Conservation (phyloP, 2,329 filamentous ascomycete genomes). For the Pseudopyrenochaeta lycopersici region DNA sequence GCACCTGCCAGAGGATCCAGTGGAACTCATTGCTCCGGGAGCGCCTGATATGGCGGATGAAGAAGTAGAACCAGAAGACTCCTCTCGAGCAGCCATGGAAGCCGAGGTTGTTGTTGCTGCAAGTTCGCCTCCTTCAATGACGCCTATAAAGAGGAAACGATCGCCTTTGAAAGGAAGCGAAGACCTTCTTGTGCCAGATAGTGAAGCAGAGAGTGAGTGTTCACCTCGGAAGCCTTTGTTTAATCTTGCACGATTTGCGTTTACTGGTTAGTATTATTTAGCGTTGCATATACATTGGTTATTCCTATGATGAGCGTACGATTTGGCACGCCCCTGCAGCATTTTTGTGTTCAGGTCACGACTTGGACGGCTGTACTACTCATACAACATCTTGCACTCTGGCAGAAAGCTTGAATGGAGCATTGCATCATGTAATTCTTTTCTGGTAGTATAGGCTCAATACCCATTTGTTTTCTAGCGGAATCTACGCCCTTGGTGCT, state of each 20-base stretch:
- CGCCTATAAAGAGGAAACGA: constrained; percentile 26
- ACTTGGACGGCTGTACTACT: background rate
- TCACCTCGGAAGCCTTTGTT: constrained; percentile 47
- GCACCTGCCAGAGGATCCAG: background rate
- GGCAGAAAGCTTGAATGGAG: background rate
- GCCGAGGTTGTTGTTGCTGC: constrained; percentile 44
- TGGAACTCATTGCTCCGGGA: constrained; percentile 13
- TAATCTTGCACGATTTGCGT: constrained; percentile 52
- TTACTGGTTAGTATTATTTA: constrained; percentile 29
- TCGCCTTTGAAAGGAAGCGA: constrained; percentile 54
- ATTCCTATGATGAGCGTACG: constrained; percentile 12
- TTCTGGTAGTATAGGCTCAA: constrained; percentile 22
- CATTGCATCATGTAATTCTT: constrained; percentile 12
- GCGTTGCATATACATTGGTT: constrained; percentile 5
- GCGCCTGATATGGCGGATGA: constrained; percentile 13
- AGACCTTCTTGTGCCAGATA: constrained; percentile 57
- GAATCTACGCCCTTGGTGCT: background rate
- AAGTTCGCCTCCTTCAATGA: constrained; percentile 33
- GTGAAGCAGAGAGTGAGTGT: constrained; percentile 50
- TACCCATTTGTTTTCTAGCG: constrained; percentile 8
- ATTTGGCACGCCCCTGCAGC: constrained; percentile 6
- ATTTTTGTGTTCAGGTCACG: constrained; percentile 4
- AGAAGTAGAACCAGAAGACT: constrained; percentile 27
- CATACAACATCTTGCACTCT: background rate
- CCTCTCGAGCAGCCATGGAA: constrained; percentile 38